Base-by-base conservation (phyloP, 2,329 filamentous ascomycete species). In the Phaeosphaeriaceae sp. region DNA sequence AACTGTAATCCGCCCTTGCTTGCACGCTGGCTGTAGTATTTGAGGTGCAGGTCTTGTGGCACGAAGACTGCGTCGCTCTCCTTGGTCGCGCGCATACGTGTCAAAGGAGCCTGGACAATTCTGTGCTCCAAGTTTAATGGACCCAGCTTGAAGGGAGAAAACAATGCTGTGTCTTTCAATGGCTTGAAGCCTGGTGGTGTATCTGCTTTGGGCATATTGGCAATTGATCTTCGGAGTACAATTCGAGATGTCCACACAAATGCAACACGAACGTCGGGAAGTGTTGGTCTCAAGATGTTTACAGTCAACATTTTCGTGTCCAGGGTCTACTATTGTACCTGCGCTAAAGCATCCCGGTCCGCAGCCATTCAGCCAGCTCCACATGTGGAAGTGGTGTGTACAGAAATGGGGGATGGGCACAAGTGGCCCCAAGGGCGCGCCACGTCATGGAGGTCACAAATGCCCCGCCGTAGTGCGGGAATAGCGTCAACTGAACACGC, bases 1-100 rank as follows among this genome's bases (percentile, higher is more conserved):
- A 90, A 83, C 44, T 89, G 73, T 2, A 90, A 76, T 1, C 85
- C 87, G 23, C 86, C 86, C 4, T 82, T 81, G 10, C 79, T 78
- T 35, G 79, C 83, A 23, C 86, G 81, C 67, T 88, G 85, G 21
- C 74, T 72, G 71, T 88, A 88, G 75, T 87, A 85, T 55, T 85
- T 80, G 19, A 76, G 70, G 2, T 79, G 78, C 52, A 78, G 51
- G n/a, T 83, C 79, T n/a, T 77, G 78, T 1, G 80, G 80, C 17
- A 82, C 73, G 77, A 84, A 86, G 10, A 74, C 60, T 21, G 64
- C 63, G 47, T 80, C 81, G 58, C 74, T 80, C 62, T 85, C 82
- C 3, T 84, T 83, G 6, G 80, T 81, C 19, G 83, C 82, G 24
- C 80, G 75, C 71, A 79, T 80, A 44, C 81, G 77, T 26, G 78